Percentiles rank a stretch among this genome's conserved stretches.
Conservation (phyloP, 495 filamentous ascomycete species). For the Xylaria sp. region DNA sequence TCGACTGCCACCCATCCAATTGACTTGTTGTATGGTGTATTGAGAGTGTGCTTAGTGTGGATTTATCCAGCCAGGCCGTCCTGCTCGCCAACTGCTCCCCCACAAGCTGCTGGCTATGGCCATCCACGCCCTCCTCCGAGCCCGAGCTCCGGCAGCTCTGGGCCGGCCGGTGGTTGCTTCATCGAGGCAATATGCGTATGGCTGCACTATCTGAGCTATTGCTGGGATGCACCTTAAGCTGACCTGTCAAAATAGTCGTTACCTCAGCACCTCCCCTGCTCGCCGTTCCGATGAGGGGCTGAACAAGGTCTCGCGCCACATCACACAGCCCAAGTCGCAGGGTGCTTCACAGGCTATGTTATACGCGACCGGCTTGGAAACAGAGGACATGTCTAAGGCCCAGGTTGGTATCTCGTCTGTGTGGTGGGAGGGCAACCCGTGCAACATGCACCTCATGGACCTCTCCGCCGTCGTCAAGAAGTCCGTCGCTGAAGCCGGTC, state of each 20-base stretch:
- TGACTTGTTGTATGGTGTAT: slow-evolving; percentile 14
- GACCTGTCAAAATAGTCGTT: slow-evolving; percentile 42
- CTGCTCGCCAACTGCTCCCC: slow-evolving; percentile 15
- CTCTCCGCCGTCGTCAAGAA: slow-evolving; percentile 83
- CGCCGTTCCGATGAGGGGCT: slow-evolving; percentile 60
- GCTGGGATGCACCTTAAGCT: slow-evolving; percentile 24
- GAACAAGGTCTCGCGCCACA: slow-evolving; percentile 80
- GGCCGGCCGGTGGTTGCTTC: slow-evolving; percentile 42
- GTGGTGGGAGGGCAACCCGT: slow-evolving; percentile 93
- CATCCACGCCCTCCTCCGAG: slow-evolving; percentile 46
- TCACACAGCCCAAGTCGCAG: slow-evolving; percentile 97
- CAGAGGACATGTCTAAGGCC: slow-evolving; percentile 88
- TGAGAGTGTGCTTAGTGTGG: neutral
- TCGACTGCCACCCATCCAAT: neutral
- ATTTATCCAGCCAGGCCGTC: neutral
- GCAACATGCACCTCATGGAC: slow-evolving; percentile 97
- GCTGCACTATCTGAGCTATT: slow-evolving; percentile 5
- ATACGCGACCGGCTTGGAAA: slow-evolving; percentile 87
- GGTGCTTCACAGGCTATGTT: slow-evolving; percentile 99
- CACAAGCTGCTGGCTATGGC: slow-evolving; percentile 41
- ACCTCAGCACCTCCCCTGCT: slow-evolving; percentile 47
- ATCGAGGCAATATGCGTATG: slow-evolving; percentile 49
- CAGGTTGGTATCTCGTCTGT: slow-evolving; percentile 95
- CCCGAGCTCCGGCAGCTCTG: slow-evolving; percentile 51
- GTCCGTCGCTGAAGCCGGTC: slow-evolving; percentile 79